Evolutionary conservation across 75 land plant species (phyloP), one percentile per base, ranked within the genome.

Genomic region (Picea glauca): DNA sequence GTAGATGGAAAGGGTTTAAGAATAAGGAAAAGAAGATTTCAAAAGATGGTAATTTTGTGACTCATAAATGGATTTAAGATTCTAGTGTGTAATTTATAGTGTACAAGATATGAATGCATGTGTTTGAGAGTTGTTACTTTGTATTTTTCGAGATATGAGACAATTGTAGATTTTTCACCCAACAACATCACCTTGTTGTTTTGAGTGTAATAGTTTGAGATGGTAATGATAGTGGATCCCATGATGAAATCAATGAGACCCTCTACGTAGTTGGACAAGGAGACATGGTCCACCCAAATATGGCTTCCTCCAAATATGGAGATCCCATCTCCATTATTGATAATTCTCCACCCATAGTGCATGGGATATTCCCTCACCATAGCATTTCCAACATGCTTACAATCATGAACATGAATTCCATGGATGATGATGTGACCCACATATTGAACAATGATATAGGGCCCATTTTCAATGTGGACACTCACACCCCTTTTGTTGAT

Each of bases 211-310:
- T 76, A 58, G 74, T 80, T 76, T 57, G 78, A 68, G 82, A 83
- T 40, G 23, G 80, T 79, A 31, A 79, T 54, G 0, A 58, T 58
- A 20, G 80, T 79, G 80, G 76, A 79, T 8, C 68, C 82, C 58
- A 50, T 77, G 4, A 75, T 83, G n/a, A 61, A 72, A 13, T 83
- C 85, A 11, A 83, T 43, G 30, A 83, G 76, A 0, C 82, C 85
- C 35, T 88, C 89, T 12, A 79, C 79, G 50, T 82, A 83, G 38
- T 74, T 77, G 43, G 85, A 79, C 23, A 88, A 78, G 13, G 81
- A 86, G 68, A 43, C 33, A 46, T 86, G 90, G 50, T 88, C 90
- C 33, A 88, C 75, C 80, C 85, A 77, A 13, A 77, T 40, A 9
- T 77, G 1, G n/a, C 66, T 4, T 32, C 32, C 21, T 17, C 73